phyloP scores from a whole-genome alignment of 2,329 filamentous ascomycete species.

The Xylariales sp. region DNA sequence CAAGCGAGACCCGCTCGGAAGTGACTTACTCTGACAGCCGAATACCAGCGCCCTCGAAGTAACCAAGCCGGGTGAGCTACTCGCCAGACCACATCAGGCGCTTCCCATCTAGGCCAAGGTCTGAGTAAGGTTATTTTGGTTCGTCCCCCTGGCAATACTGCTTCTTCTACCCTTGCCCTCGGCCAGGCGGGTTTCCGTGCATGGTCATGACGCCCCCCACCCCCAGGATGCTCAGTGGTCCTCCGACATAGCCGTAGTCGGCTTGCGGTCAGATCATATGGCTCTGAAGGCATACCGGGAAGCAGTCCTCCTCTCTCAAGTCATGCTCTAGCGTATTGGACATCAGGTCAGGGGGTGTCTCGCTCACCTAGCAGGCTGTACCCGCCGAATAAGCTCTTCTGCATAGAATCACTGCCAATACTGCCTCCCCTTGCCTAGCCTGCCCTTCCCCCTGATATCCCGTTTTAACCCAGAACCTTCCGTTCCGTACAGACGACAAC shows the following conservation, averaged over 20 bases:
- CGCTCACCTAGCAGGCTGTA: background rate
- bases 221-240: background rate
- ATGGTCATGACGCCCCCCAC: constrained; percentile 9
- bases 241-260: background rate
- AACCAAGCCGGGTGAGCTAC: background rate
- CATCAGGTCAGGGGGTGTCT: background rate
- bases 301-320: background rate
- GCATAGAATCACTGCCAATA: constrained; percentile 3
- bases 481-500: constrained; percentile 23
- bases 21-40: background rate
- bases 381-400: constrained; percentile 7
- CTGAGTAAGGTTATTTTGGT: constrained; percentile 14
- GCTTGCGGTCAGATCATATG: no score
- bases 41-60: background rate
- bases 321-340: background rate
- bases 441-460: background rate
- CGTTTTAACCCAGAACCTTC: background rate
- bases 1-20: background rate
- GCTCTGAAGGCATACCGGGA: no score
- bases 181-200: constrained; percentile 20
- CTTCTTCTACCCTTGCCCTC: constrained; percentile 8
- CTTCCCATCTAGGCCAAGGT: background rate
- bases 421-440: background rate
- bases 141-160: constrained; percentile 11
- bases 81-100: background rate